A percentile compares a stretch with the other conserved stretches of the same genome.
Evolutionary conservation across 228 moss, liverwort and hornwort genomes (phyloP).

Genomic region (Sphagnum magellanicum): DNA sequence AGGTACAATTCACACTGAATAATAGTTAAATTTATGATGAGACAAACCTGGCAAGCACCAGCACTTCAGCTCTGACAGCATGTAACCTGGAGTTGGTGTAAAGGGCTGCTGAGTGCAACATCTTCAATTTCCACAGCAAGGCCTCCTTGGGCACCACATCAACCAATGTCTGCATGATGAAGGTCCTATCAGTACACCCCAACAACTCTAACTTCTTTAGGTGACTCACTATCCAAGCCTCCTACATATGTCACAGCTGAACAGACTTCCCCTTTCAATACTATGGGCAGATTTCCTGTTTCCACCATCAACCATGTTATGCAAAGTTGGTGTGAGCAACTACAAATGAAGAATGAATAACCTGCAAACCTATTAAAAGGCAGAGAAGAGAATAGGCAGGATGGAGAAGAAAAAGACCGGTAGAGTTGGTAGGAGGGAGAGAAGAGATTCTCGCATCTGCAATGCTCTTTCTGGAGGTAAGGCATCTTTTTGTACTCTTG

Average conservation of each 20-base stretch:
- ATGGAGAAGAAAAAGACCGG: not conserved
- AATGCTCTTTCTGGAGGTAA: conserved; percentile 7
- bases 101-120: conserved; percentile 46
- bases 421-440: conserved; percentile 5
- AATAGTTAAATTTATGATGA: not conserved
- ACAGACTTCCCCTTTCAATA: too few relatives aligned
- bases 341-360: too few relatives aligned
- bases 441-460: conserved; percentile 3
- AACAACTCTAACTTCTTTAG: not conserved
- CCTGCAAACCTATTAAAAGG: too few relatives aligned
- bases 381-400: not conserved
- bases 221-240: too few relatives aligned
- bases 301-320: too few relatives aligned
- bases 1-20: too few relatives aligned
- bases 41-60: conserved; percentile 66
- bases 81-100: conserved; percentile 67
- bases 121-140: conserved; percentile 67
- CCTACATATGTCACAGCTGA: too few relatives aligned
- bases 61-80: conserved; percentile 55
- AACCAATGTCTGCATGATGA: conserved; percentile 19
- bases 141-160: conserved; percentile 48
- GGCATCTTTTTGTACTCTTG: conserved; percentile 11
- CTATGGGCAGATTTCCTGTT: too few relatives aligned
- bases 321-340: too few relatives aligned
- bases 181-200: not conserved